Conservation (phyloP, 2,329 filamentous ascomycete species). For the Pyrenophora graminea region DNA sequence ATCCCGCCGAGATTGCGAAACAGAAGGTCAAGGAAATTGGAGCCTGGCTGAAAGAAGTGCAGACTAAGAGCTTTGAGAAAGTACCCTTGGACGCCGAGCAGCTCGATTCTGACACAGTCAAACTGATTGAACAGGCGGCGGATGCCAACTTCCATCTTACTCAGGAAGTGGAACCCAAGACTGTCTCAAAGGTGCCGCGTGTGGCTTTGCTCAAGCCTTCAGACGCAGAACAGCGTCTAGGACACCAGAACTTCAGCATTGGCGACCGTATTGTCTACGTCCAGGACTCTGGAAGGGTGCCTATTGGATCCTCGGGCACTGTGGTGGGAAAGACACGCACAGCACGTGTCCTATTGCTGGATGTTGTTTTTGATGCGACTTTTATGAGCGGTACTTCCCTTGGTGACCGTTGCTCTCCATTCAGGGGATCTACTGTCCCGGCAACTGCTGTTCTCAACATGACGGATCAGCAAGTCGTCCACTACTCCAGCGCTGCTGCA, state of each 20-base stretch:
- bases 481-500: slow-evolving; percentile 61
- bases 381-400: slow-evolving; percentile 98
- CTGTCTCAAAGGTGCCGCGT: slow-evolving; percentile 79
- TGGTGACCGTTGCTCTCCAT: slow-evolving; percentile 85
- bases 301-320: slow-evolving; percentile 87
- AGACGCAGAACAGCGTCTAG: slow-evolving; percentile 91
- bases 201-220: slow-evolving; percentile 88
- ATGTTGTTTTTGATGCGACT: slow-evolving; percentile 89
- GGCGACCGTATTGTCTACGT: slow-evolving; percentile 94
- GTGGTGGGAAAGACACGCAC: slow-evolving; percentile 94
- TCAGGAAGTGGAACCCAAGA: slow-evolving; percentile 61
- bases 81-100: slow-evolving; percentile 98
- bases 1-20: slow-evolving; percentile 72
- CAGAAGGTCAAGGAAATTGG: slow-evolving; percentile 90
- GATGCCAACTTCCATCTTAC: slow-evolving; percentile 55
- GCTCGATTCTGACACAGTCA: slow-evolving; percentile 87
- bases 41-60: slow-evolving; percentile 87
- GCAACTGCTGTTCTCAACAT: slow-evolving; percentile 88
- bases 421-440: slow-evolving; percentile 90
- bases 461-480: slow-evolving; percentile 78
- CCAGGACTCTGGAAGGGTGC: slow-evolving; percentile 89
- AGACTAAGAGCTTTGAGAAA: slow-evolving; percentile 88
- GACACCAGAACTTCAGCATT: slow-evolving; percentile 79
- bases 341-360: slow-evolving; percentile 77
- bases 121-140: slow-evolving; percentile 75